Conservation (phyloP, 768 basidiomycete genomes). For the Boletus speciosus region DNA sequence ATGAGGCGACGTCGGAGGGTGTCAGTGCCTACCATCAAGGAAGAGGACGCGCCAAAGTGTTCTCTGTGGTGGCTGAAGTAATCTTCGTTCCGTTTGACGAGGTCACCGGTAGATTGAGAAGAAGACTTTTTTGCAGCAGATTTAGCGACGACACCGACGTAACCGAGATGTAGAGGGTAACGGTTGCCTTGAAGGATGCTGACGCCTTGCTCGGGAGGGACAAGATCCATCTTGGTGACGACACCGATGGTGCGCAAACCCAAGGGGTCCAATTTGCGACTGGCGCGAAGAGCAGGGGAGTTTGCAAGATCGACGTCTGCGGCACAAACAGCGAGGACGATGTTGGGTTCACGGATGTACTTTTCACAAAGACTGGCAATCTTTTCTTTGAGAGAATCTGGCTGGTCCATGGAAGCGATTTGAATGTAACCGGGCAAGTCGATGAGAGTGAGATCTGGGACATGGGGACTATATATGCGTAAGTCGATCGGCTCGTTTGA, state of each 20-base stretch:
- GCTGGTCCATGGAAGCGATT: slow-evolving; percentile 92
- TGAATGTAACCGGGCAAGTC: slow-evolving; percentile 98
- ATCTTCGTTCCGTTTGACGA: slow-evolving; percentile 59
- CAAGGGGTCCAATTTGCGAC: slow-evolving; percentile 90
- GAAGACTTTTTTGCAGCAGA: slow-evolving; percentile 53
- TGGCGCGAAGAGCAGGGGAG: slow-evolving; percentile 91
- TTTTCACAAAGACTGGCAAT: slow-evolving; percentile 86
- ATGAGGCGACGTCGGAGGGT: slow-evolving; percentile 87
- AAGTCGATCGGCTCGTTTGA: slow-evolving; percentile 96
- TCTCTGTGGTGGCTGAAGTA: slow-evolving; percentile 66
- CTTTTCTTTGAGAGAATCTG: slow-evolving; percentile 90
- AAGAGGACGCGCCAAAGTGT: slow-evolving; percentile 55
- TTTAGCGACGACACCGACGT: slow-evolving; percentile 95
- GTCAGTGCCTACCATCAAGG: slow-evolving; percentile 86
- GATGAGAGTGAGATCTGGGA: slow-evolving; percentile 96
- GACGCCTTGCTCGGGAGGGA: slow-evolving; percentile 80
- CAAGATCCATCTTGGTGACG: slow-evolving; percentile 98
- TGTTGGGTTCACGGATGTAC: slow-evolving; percentile 99
- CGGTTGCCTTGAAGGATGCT: slow-evolving; percentile 80
- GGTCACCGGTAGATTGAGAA: slow-evolving; percentile 40
- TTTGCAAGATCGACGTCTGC: slow-evolving; percentile 99
- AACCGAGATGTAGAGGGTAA: slow-evolving; percentile 96
- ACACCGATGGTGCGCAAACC: slow-evolving; percentile 96
- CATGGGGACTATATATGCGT: slow-evolving; percentile 91
- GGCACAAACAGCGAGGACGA: slow-evolving; percentile 97